These are phyloP conservation scores for Neurospora sublineolata DNA, from an alignment of 495 filamentous ascomycete genomes.

Conservation along the genomic window DNA sequence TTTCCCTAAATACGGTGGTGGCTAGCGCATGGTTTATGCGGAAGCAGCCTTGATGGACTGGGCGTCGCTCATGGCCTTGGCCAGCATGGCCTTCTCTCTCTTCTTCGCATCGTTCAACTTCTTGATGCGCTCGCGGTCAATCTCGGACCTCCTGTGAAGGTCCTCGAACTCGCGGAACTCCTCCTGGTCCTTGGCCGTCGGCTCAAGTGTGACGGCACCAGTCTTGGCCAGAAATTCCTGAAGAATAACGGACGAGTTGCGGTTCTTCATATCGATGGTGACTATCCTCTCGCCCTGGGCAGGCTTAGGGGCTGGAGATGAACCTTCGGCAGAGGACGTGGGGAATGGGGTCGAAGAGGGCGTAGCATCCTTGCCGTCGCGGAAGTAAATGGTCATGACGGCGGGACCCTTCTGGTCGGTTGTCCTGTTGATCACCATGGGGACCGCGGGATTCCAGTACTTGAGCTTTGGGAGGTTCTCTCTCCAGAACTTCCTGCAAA, in stretches of 20 bases:
- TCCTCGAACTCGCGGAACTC: conserved; percentile 50
- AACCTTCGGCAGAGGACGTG: conserved; percentile 20
- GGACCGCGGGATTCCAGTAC: conserved; percentile 80
- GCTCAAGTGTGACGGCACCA: conserved; percentile 47
- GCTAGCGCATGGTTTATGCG: not conserved
- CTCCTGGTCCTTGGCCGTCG: conserved; percentile 48
- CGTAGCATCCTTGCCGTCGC: conserved; percentile 21
- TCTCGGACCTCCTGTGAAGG: conserved; percentile 35
- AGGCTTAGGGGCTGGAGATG: conserved; percentile 29
- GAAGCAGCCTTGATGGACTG: conserved; percentile 18
- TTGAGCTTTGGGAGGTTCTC: conserved; percentile 73
- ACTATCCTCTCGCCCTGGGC: conserved; percentile 32
- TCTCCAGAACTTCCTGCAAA: conserved; percentile 71
- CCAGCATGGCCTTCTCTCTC: conserved; percentile 43
- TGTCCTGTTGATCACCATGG: conserved; percentile 68
- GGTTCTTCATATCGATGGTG: conserved; percentile 54
- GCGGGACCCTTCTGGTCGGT: conserved; percentile 46
- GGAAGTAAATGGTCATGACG: conserved; percentile 65
- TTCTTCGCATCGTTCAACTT: conserved; percentile 52
- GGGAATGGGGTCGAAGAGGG: conserved; percentile 9
- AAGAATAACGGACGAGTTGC: conserved; percentile 53
- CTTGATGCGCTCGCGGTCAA: conserved; percentile 47
- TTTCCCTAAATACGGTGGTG: not conserved
- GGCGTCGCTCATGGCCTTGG: conserved; percentile 19
- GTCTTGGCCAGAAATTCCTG: conserved; percentile 56